phyloP scores from a whole-genome alignment of 345 rosid species.

The Sapria himalayana region DNA sequence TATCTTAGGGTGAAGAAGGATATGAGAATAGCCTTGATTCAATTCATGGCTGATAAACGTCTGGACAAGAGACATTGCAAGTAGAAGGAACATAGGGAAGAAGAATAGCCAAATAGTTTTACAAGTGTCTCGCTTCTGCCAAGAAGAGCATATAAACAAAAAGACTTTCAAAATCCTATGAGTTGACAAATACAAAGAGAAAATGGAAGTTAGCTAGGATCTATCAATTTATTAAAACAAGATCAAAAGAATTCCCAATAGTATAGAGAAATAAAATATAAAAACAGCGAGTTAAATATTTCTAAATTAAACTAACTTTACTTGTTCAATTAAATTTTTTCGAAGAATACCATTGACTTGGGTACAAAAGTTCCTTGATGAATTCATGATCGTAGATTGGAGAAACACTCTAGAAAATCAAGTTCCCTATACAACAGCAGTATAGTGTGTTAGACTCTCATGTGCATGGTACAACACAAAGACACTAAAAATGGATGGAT shows the following conservation, averaged over 20 bases:
- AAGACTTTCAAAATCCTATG: neutral
- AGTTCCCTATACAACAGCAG: no score
- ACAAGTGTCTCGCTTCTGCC: conserved; percentile 52
- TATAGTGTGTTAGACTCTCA: no score
- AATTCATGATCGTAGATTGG: no score
- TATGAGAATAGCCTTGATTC: conserved; percentile 31
- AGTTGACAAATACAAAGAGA: neutral
- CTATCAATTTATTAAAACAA: neutral
- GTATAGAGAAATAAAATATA: neutral
- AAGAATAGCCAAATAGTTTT: conserved; percentile 48
- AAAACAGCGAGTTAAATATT: neutral
- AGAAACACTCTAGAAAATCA: no score
- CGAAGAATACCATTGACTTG: conserved; percentile 63
- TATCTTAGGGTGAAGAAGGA: conserved; percentile 31
- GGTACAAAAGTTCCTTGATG: conserved; percentile 45
- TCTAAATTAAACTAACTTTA: conserved; percentile 5
- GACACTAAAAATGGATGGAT: no score
- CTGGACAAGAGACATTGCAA: conserved; percentile 35
- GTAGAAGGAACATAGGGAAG: conserved; percentile 49
- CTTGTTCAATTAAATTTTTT: conserved; percentile 80
- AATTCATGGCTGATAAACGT: conserved; percentile 12
- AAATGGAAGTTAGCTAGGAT: neutral
- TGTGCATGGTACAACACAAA: no score
- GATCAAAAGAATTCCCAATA: neutral
- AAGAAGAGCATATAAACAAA: neutral